These are phyloP conservation scores for Cyclotella distinguenda DNA, from an alignment of 108 stramenopile genomes.

Conservation along the genomic window DNA sequence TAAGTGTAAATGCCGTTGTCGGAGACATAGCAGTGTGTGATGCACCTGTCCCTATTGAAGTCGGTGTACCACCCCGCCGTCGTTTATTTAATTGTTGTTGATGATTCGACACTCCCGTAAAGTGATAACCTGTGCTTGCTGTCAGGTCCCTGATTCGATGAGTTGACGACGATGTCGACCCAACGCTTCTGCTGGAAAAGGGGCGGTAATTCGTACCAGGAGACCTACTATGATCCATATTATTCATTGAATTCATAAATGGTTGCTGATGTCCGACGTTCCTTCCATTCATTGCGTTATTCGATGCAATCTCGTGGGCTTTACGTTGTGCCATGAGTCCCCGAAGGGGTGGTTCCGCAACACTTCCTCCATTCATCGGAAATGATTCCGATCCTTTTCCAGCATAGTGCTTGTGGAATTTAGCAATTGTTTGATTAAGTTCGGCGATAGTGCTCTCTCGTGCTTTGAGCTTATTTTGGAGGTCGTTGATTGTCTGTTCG, in stretches of 20 bases:
- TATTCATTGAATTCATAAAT: constrained; percentile 40
- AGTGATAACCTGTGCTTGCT: constrained; percentile 48
- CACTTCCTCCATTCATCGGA: constrained; percentile 10
- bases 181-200: constrained; percentile 48
- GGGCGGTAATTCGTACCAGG: constrained; percentile 39
- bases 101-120: constrained; percentile 44
- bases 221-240: constrained; percentile 27
- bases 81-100: constrained; percentile 44
- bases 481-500: constrained; percentile 55
- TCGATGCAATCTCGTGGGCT: constrained; percentile 50
- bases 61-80: constrained; percentile 44
- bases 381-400: constrained; percentile 12
- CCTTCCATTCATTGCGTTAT: constrained; percentile 45
- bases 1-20: constrained; percentile 53
- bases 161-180: constrained; percentile 32
- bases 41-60: constrained; percentile 18
- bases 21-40: constrained; percentile 42
- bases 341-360: constrained; percentile 47
- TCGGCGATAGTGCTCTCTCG: constrained; percentile 45
- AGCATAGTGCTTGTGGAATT: constrained; percentile 43
- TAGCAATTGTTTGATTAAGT: constrained; percentile 56
- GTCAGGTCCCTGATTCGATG: constrained; percentile 51
- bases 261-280: constrained; percentile 22
- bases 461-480: constrained; percentile 56
- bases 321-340: constrained; percentile 63